These are phyloP conservation scores for Raffaelea arxii DNA, from an alignment of 2,329 filamentous ascomycete species.

Conservation along the genomic window DNA sequence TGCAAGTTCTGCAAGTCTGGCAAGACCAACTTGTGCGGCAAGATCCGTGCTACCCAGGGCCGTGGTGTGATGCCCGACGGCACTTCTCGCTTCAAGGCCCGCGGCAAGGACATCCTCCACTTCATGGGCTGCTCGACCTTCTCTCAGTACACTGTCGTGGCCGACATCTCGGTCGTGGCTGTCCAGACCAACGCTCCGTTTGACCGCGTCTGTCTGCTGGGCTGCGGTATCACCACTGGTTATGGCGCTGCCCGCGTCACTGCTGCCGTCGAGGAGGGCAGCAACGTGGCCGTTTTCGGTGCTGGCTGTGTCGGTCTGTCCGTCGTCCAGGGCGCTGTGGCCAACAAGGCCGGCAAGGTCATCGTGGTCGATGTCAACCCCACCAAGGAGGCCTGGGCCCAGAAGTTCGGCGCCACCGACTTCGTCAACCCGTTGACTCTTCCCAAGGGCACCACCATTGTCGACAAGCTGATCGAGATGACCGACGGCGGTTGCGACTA, in stretches of 20 bases:
- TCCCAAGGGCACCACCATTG: constrained; percentile 62
- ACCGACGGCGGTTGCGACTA: constrained; percentile 98
- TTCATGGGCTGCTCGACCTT: constrained; percentile 99
- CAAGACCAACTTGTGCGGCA: constrained; percentile 98
- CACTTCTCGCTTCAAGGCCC: constrained; percentile 87
- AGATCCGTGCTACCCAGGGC: constrained; percentile 95
- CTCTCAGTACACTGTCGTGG: constrained; percentile 96
- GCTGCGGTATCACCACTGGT: constrained; percentile 96
- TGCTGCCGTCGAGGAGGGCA: constrained; percentile 81
- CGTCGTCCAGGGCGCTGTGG: constrained; percentile 87
- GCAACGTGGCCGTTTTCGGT: constrained; percentile 86
- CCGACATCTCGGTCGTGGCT: constrained; percentile 90
- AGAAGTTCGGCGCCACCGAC: constrained; percentile 92
- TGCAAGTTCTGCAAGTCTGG: constrained; percentile 99
- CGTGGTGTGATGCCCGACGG: constrained; percentile 96
- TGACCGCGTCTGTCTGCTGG: constrained; percentile 91
- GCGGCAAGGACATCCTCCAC: constrained; percentile 89
- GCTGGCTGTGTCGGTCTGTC: constrained; percentile 92
- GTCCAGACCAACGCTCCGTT: constrained; percentile 86
- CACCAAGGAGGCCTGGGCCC: constrained; percentile 79
- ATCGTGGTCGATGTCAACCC: constrained; percentile 74
- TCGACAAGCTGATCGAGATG: constrained; percentile 91
- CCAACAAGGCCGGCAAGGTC: constrained; percentile 69
- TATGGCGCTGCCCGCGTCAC: constrained; percentile 95
- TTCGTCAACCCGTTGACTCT: constrained; percentile 90